Base-by-base conservation (phyloP, 805 yeast species). In the Debaryomyces tyrocola region DNA sequence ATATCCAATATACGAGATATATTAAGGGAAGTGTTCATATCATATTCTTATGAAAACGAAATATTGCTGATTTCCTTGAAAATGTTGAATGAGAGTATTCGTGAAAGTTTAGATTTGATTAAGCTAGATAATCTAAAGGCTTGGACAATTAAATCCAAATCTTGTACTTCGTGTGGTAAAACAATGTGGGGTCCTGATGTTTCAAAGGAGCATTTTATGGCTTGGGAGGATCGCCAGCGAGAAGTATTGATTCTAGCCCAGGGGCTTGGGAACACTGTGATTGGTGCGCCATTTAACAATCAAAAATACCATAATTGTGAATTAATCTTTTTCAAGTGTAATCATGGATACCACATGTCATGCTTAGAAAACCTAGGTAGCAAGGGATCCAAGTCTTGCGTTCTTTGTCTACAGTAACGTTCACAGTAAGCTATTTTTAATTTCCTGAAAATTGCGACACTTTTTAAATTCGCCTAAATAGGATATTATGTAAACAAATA, bases 91-190 rank as follows among this genome's bases (percentile, higher is more conserved):
- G 73, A 69, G 18, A 85, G 82, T 24, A 80, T 85, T 0, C 76
- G 69, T 53, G 66, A 66, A 17, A 74, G 77, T 48, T 64, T 84
- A 59, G 58, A 69, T 10, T 51, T 56, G 2, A 66, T 85, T 9
- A 69, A 77, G 10, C 49, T 55, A 2, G 68, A 72, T 29, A 69
- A 77, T 18, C 53, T 71, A 0, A 62, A 67, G 33, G 97, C 97
- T 0, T 85, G 95, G 90, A 40, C 53, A 7, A 56, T 71, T 3
- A 59, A 48, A n/a, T 53, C 74, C 1, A 67, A 66, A 21, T 80
- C 75, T 40, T 91, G 97, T 62, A 85, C 85, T 31, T 79, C 85
- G 0, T 91, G 97, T 63, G 91, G 89, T 1, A 82, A 82, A 50
- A 69, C 69, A 17, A 67, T 90, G 29, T 84, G 90, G 83, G 96